Evolutionary conservation across 305 asterid genomes (phyloP).

Genomic region (Vinca major): DNA sequence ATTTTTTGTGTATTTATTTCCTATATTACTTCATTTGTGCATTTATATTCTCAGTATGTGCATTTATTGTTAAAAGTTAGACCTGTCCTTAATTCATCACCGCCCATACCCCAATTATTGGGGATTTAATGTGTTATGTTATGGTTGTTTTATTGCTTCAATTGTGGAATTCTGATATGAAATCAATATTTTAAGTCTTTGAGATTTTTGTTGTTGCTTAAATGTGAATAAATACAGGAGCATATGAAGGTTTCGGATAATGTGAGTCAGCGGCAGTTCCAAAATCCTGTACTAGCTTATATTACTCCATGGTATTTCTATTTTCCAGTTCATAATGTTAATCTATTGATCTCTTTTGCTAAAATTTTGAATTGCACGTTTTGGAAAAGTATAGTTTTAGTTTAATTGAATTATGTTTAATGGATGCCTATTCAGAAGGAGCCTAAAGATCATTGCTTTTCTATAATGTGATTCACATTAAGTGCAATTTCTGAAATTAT

Average conservation of each 20-base stretch:
- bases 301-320: constrained; percentile 81
- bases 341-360: not conserved
- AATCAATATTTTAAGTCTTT: not conserved
- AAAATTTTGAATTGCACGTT: not conserved
- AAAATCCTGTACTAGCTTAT: constrained; percentile 77
- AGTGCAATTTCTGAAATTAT: not conserved
- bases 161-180: not conserved
- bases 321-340: not conserved
- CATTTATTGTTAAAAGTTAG: no score
- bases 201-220: constrained; percentile 6
- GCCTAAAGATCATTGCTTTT: not conserved
- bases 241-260: constrained; percentile 50
- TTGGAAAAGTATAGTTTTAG: no score
- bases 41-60: no score
- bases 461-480: not conserved
- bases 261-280: constrained; percentile 49
- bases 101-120: no score
- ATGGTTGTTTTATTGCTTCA: no score
- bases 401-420: not conserved
- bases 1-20: no score
- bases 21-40: no score
- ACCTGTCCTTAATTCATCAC: no score
- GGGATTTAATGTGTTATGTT: no score
- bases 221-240: constrained; percentile 56
- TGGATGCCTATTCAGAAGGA: not conserved